Evolutionary conservation across 2,329 filamentous ascomycete genomes (phyloP), one percentile per base, ranked within the genome.

Genomic region (Chaetomium globosum): DNA sequence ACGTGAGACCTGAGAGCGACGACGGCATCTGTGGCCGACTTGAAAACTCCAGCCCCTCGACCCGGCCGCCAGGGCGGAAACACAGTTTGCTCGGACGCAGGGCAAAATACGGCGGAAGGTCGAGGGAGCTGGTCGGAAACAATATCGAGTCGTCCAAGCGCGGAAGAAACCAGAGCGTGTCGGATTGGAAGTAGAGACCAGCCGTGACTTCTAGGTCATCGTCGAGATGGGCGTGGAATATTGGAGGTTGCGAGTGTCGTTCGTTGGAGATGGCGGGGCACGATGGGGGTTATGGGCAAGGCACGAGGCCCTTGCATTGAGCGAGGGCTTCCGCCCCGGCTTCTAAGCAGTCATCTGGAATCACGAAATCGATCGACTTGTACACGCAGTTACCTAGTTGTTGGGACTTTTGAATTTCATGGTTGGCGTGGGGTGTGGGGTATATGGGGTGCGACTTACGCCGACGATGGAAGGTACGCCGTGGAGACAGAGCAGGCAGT

Each of bases 81-180:
- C n/a, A 64, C 53, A 4, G 59, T 64, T 26, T 61, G 36, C 57
- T 73, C 71, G 5, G 68, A 68, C 10, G 72, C 10, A 73, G 70
- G 16, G 68, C 23, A 51, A 69, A 72, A 26, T 61, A n/a, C 23
- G 51, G 28, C 30, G 69, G 65, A 51, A 71, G 54, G 23, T 68
- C 59, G 36, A 33, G 4, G 23, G 33, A 30, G 46, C 19, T 54
- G 46, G 16, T 55, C 10, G 67, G 55, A 36, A 26, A 53, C 55
- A 62, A 26, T 6, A 72, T 63, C 6, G 64, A 65, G 30, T 30
- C 51, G 57, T 69, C 67, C 33, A 74, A 30, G 5, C 53, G 61
- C 30, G 73, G 69, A 2, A 73, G 59, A 56, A 73, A 73, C 70
- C 71, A 71, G 0, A 73, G 69, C 7, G 69, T 70, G 16, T 72